phyloP scores from a whole-genome alignment of 345 rosid genomes.

The Hibiscus tridactylites region DNA sequence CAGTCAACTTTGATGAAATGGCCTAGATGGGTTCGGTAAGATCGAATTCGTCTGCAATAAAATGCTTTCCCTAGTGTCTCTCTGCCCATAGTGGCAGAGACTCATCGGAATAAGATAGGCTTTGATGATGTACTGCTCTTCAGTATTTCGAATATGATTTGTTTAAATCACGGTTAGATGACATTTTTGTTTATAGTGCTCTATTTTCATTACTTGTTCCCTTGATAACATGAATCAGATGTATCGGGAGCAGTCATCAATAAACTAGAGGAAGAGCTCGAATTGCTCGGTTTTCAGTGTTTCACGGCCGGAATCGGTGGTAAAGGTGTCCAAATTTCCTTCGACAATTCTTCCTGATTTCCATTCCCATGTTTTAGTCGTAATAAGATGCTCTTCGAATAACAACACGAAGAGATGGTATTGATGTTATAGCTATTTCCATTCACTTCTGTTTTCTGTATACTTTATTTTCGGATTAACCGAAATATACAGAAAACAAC shows the following conservation, averaged over 20 bases:
- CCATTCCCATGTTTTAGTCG: not conserved
- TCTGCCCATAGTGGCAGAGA: not conserved
- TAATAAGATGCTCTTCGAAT: not conserved
- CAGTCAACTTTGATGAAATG: not conserved
- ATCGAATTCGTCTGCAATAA: not conserved
- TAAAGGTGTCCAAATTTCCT: conserved; percentile 60
- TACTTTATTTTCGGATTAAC: not conserved
- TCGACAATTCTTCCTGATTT: conserved; percentile 27
- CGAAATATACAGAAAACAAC: not conserved
- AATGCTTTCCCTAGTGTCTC: not conserved
- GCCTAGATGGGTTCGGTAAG: not conserved
- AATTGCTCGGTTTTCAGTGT: conserved; percentile 75
- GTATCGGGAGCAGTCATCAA: conserved; percentile 46
- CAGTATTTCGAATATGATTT: not conserved
- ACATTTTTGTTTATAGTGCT: not conserved
- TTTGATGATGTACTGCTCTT: not conserved
- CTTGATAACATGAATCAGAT: conserved; percentile 42
- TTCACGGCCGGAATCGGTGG: conserved; percentile 73
- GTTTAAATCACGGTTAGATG: not conserved
- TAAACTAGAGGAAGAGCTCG: conserved; percentile 59
- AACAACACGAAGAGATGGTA: not conserved
- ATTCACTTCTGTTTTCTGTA: not conserved
- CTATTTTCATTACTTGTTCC: conserved; percentile 4
- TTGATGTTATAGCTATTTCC: not conserved
- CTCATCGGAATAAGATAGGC: not conserved